phyloP scores from a whole-genome alignment of 345 rosid genomes.

The Populus simonii region DNA sequence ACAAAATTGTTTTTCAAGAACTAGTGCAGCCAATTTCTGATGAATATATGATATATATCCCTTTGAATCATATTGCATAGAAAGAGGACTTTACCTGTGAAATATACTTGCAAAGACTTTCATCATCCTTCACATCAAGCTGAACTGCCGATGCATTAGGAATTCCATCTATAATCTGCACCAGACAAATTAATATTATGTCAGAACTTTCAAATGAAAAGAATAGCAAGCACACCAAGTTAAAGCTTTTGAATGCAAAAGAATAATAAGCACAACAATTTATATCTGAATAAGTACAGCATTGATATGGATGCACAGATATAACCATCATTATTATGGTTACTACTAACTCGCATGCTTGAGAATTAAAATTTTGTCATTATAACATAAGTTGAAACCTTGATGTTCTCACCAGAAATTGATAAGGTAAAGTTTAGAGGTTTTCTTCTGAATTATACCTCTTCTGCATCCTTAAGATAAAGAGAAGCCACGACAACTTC shows the following conservation, averaged over 20 bases:
- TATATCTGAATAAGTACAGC: not conserved
- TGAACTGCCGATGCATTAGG: conserved; percentile 68
- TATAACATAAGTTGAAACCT: not conserved
- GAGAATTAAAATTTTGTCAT: not conserved
- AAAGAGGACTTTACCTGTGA: conserved; percentile 54
- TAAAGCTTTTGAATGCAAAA: not conserved
- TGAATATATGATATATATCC: not conserved
- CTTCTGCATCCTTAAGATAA: conserved; percentile 20
- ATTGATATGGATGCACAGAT: not conserved
- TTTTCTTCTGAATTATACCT: conserved; percentile 45
- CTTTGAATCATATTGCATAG: not conserved
- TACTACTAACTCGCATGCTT: not conserved
- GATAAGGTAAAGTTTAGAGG: not conserved
- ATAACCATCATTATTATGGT: not conserved
- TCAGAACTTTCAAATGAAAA: conserved; percentile 3
- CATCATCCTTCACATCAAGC: conserved; percentile 69
- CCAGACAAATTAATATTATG: conserved; percentile 13
- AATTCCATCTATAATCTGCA: conserved; percentile 71
- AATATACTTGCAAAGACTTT: conserved; percentile 57
- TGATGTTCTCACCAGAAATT: conserved; percentile 1
- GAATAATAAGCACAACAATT: not conserved
- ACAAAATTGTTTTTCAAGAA: not conserved
- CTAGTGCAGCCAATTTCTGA: not conserved
- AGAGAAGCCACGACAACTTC: conserved; percentile 82
- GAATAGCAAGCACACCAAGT: not conserved